Base-by-base conservation (phyloP, 1,139 yeast species). In the Pichia terricola region DNA sequence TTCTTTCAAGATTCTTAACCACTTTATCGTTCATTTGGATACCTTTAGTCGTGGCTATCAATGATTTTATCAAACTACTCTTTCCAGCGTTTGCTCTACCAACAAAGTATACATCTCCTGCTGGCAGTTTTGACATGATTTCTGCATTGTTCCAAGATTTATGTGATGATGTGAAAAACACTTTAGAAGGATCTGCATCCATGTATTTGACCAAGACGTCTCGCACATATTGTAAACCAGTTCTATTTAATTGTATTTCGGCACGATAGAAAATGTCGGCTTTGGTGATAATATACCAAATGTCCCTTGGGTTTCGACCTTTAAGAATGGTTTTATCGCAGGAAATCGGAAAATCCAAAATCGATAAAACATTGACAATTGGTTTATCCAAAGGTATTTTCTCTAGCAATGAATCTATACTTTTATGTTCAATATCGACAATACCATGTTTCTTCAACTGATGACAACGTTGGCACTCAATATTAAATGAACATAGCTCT, bases 41-140 rank as follows among this genome's bases (percentile, higher is more conserved):
- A 4, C 46, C 45, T 33, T 44, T 8, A 5, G 28, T 2, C 25
- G 42, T 35, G 9, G 43, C 46, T 28, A 50, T 39, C 2, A 81
- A 53, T n/a, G 75, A 58, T 52, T 71, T 75, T 3, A 81, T 69
- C 30, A 87, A 57, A 1, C 82, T 69, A 1, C 94, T 78, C 59
- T 87, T 87, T 1, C 96, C 96, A 16, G 78, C 70, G 56, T 86
- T 86, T 8, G 85, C 78, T 50, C 72, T 72, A 1, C 96, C 96
- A 10, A 86, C 66, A 34, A 87, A 60, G 56, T 77, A 81, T 28
- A 78, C 53, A 32, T 62, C 69, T 27, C 67, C 68, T 6, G 64
- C 56, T 1, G 75, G 69, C 28, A 77, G 58, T 9, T 58, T 52
- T 2, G 61, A 45, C 30, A 57, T 56, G 26, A 75, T 52, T 1